These are phyloP conservation scores for Gaeumannomyces tritici DNA, from an alignment of 2,329 filamentous ascomycete genomes.

Conservation along the genomic window DNA sequence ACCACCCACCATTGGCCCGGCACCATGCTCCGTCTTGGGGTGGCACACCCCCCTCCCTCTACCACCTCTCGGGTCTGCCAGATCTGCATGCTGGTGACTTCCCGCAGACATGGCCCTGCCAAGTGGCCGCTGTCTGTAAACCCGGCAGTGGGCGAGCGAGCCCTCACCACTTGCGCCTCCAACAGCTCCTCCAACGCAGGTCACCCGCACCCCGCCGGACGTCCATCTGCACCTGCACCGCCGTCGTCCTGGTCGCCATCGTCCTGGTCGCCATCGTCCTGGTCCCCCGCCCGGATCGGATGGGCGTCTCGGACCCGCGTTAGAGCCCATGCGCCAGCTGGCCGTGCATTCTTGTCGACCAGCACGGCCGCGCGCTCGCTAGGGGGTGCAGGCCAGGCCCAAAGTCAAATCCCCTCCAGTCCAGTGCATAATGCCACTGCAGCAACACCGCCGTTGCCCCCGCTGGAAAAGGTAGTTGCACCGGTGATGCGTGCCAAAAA, in stretches of 20 bases:
- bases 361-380: background rate
- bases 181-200: no score
- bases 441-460: constrained; percentile 13
- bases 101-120: constrained; percentile 8
- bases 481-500: constrained; percentile 31
- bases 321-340: no score
- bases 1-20: no score
- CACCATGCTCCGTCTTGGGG: background rate
- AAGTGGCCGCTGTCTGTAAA: constrained; percentile 6
- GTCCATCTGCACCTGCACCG: no score
- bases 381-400: background rate
- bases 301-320: no score
- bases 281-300: no score
- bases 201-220: no score
- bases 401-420: constrained; percentile 6
- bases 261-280: no score
- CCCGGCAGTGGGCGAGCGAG: no score
- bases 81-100: constrained; percentile 2
- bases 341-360: background rate
- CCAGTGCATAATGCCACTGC: background rate
- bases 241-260: no score
- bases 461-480: constrained; percentile 28
- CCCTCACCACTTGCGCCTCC: no score
- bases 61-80: constrained; percentile 6
- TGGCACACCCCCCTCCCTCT: background rate